These are phyloP conservation scores for Acanthamoeba polyphaga DNA, from an alignment of 208 protist species.

Conservation along the genomic window DNA sequence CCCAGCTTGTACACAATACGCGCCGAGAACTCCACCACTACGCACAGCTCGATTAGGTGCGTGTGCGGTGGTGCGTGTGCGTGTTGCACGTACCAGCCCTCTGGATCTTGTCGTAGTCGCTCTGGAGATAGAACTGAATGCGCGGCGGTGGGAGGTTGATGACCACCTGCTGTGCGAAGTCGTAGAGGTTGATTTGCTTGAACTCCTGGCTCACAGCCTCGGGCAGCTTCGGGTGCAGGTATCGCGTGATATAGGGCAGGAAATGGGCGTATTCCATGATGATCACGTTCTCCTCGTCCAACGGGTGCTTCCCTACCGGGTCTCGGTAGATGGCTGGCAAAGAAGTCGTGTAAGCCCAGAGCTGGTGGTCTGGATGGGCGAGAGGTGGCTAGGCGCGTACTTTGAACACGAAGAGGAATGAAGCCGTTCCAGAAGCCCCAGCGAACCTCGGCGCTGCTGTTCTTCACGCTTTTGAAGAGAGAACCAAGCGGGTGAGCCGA, in stretches of 20 bases:
- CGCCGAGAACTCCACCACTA: conserved; percentile 10
- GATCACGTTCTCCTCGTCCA: conserved; percentile 41
- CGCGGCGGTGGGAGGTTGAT: conserved; percentile 45
- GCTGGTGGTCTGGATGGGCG: not conserved
- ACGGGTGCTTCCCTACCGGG: conserved; percentile 29
- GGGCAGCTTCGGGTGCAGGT: conserved; percentile 45
- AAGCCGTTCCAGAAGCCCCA: conserved; percentile 51
- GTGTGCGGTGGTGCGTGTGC: no score
- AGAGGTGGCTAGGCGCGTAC: not conserved
- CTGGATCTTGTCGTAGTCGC: conserved; percentile 52
- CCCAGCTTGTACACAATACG: conserved; percentile 49
- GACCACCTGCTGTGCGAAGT: conserved; percentile 24
- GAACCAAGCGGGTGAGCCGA: not conserved
- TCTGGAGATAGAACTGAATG: conserved; percentile 32
- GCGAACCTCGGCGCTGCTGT: not conserved
- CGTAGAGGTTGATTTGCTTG: conserved; percentile 44
- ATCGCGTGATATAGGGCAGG: not conserved
- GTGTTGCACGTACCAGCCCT: not conserved
- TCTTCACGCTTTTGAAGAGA: not conserved
- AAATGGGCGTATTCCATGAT: conserved; percentile 65
- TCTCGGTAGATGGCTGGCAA: not conserved
- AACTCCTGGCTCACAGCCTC: not conserved
- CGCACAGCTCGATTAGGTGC: not conserved
- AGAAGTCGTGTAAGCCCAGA: not conserved
- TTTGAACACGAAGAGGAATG: conserved; percentile 10